Evolutionary conservation across 2,329 filamentous ascomycete genomes (phyloP).

Genomic region (Fusarium ambrosium): DNA sequence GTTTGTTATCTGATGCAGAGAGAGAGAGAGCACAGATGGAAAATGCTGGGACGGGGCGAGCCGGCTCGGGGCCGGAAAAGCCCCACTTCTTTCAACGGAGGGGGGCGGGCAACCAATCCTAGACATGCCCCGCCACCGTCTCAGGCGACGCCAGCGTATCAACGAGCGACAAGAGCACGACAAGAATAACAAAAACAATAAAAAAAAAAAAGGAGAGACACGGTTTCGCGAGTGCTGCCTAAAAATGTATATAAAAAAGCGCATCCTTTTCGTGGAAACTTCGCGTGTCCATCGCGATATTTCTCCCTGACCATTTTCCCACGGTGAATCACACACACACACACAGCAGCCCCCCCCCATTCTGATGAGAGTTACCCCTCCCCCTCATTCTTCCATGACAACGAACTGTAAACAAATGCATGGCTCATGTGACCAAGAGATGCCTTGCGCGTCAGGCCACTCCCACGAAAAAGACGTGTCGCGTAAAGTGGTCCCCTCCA

Average conservation of each 20-base stretch:
- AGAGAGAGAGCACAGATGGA: neutral
- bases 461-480: slow-evolving; percentile 11
- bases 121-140: slow-evolving; percentile 14
- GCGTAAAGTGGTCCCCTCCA: slow-evolving; percentile 41
- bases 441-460: slow-evolving; percentile 46
- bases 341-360: neutral
- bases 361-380: neutral
- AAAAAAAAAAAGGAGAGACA: slow-evolving; percentile 2
- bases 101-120: slow-evolving; percentile 4
- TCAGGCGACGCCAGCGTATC: slow-evolving; percentile 33
- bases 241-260: neutral
- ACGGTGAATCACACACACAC: neutral
- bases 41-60: neutral
- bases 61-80: slow-evolving; percentile 5
- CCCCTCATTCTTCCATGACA: neutral
- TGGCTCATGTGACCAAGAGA: slow-evolving; percentile 24
- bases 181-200: slow-evolving; percentile 9
- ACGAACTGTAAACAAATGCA: neutral
- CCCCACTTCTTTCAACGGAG: slow-evolving; percentile 12
- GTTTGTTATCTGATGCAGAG: neutral
- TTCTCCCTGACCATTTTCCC: neutral
- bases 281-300: neutral
- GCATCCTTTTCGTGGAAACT: neutral
- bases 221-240: neutral
- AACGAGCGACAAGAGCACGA: slow-evolving; percentile 15